Base-by-base conservation (phyloP, 2,329 filamentous ascomycete genomes). In the Fusarium burgessii region DNA sequence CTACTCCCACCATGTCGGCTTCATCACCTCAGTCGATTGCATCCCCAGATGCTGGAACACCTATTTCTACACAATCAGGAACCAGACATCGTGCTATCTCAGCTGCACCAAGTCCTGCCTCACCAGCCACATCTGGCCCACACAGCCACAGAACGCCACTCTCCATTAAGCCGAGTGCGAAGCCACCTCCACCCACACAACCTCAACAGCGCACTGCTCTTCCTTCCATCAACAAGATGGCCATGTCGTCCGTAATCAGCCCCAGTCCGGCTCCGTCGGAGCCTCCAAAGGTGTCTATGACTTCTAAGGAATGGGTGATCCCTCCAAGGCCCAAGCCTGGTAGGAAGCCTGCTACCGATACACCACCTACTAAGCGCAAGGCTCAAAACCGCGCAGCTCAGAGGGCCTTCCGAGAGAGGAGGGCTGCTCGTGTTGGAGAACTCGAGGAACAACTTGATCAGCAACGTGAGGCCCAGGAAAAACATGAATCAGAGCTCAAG, bases 321-420 rank as follows among this genome's bases (percentile, higher is more conserved):
- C 93, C 93, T 27, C 93, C 93, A 32, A 88, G 93, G 66, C 93
- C 93, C 49, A 95, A 95, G 85, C 95, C 96, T 25, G 95, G 95
- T 51, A 90, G 95, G 74, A 98, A 98, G 86, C 95, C 95, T 6
- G 93, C 94, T 49, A 97, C 93, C 38, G 95, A 98, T 78, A 97
- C 95, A 56, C 94, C 95, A 17, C 93, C 93, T 3, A 97, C 94
- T 45, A 97, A 97, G 84, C 90, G 96, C 72, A 97, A 98, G 84
- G 93, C 93, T 3, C 96, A 98, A 83, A 98, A 98, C 80, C 89
- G 96, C 66, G 93, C 93, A 49, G 95, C 95, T 6, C 95, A 98
- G 83, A 87, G 95, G 63, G 93, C 93, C 2, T 98, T 98, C 81
- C 89, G 95, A 36, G 94, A 97, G 82, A 88, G 95, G 62, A 89